A percentile compares a stretch with the other conserved stretches of the same genome.
These are phyloP conservation scores for Aspergillus bombycis DNA, from an alignment of 2,329 filamentous ascomycete genomes.

Conservation along the genomic window DNA sequence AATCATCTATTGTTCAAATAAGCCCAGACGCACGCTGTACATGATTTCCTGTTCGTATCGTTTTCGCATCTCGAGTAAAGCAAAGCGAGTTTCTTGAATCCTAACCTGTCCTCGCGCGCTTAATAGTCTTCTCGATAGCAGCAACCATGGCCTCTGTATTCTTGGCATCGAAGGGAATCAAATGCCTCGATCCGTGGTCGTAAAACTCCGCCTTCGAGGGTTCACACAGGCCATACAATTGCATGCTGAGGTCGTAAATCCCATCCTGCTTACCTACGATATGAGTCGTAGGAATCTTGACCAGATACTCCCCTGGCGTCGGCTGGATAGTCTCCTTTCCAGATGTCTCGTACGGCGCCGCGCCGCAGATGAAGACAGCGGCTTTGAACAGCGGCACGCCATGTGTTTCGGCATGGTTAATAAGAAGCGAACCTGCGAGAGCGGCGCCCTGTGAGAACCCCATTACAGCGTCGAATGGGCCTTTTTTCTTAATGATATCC, in stretches of 20 bases:
- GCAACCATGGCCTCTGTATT: slow-evolving; percentile 32
- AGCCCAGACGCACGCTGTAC: background rate
- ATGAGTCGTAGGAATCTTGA: slow-evolving; percentile 44
- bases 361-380: slow-evolving; percentile 37
- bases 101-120: slow-evolving; percentile 20
- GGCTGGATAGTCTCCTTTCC: slow-evolving; percentile 22
- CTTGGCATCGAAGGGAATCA: slow-evolving; percentile 36
- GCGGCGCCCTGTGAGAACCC: slow-evolving; percentile 38
- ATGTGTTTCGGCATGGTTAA: slow-evolving; percentile 26
- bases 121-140: slow-evolving; percentile 31
- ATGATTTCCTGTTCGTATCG: background rate
- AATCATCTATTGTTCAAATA: background rate
- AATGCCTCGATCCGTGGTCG: slow-evolving; percentile 41
- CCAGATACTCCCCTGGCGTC: slow-evolving; percentile 19
- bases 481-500: slow-evolving; percentile 25
- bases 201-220: slow-evolving; percentile 33
- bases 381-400: slow-evolving; percentile 32
- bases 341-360: slow-evolving; percentile 27
- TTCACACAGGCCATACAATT: slow-evolving; percentile 39
- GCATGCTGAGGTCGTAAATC: slow-evolving; percentile 32
- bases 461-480: slow-evolving; percentile 37
- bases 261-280: slow-evolving; percentile 42
- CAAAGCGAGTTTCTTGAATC: background rate
- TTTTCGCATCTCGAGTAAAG: background rate
- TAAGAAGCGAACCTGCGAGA: slow-evolving; percentile 30